Percentiles rank a stretch among this genome's conserved stretches.
These are phyloP conservation scores for Suhomyces chickasaworum DNA, from an alignment of 1,139 yeast genomes.

Conservation along the genomic window DNA sequence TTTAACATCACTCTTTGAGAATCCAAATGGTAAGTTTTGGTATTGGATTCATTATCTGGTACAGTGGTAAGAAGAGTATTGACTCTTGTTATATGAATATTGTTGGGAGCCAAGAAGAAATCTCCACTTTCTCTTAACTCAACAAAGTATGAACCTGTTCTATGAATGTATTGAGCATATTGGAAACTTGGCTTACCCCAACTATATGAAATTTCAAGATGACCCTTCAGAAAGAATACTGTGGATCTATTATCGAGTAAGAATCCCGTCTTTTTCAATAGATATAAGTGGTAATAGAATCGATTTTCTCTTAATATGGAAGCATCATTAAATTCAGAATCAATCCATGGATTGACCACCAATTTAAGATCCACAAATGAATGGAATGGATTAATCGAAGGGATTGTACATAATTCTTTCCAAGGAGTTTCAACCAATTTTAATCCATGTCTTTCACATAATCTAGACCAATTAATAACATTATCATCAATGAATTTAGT, in stretches of 20 bases:
- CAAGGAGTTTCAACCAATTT: slow-evolving; percentile 91
- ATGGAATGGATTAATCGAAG: slow-evolving; percentile 80
- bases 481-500: slow-evolving; percentile 87
- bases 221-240: slow-evolving; percentile 52
- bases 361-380: slow-evolving; percentile 73
- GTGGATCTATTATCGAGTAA: slow-evolving; percentile 82
- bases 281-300: slow-evolving; percentile 62
- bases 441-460: slow-evolving; percentile 85
- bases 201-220: slow-evolving; percentile 67
- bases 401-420: slow-evolving; percentile 79
- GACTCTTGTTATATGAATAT: slow-evolving; percentile 67
- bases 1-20: slow-evolving; percentile 74
- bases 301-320: slow-evolving; percentile 49
- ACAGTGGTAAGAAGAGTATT: slow-evolving; percentile 37
- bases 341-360: slow-evolving; percentile 68
- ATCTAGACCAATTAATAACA: slow-evolving; percentile 76
- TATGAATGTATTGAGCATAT: slow-evolving; percentile 87
- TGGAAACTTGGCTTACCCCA: slow-evolving; percentile 90
- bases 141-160: slow-evolving; percentile 85
- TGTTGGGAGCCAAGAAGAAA: slow-evolving; percentile 79
- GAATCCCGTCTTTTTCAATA: slow-evolving; percentile 71
- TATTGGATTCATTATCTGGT: slow-evolving; percentile 30
- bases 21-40: slow-evolving; percentile 46
- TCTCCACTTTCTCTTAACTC: slow-evolving; percentile 84
- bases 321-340: slow-evolving; percentile 55